These are phyloP conservation scores for Neurospora tetraspora DNA, from an alignment of 495 filamentous ascomycete genomes.

Conservation along the genomic window DNA sequence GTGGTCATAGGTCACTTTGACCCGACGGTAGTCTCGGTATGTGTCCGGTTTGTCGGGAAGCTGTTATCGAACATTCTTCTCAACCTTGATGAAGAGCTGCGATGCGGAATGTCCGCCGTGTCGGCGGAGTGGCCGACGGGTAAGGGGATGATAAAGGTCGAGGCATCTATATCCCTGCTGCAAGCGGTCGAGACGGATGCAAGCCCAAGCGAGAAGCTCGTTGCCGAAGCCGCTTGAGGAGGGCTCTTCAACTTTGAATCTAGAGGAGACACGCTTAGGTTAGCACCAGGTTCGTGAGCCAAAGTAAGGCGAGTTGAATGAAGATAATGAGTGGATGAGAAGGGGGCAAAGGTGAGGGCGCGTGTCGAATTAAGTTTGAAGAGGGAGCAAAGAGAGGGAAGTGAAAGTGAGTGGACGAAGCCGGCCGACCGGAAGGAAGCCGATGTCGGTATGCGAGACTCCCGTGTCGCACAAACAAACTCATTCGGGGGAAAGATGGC, in stretches of 20 bases:
- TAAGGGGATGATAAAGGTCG: constrained; percentile 49
- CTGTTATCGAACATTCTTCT: constrained; percentile 23
- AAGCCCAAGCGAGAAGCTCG: constrained; percentile 70
- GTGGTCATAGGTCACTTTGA: neutral
- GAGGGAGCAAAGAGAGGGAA: neutral
- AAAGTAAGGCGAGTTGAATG: neutral
- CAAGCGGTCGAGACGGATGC: constrained; percentile 76
- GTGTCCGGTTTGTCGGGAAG: neutral
- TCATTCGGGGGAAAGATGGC: neutral
- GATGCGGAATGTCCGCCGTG: constrained; percentile 51
- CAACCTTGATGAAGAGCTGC: constrained; percentile 57
- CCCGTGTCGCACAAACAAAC: neutral
- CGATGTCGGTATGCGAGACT: neutral
- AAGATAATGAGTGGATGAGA: neutral
- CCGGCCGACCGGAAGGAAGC: neutral
- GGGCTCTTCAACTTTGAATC: constrained; percentile 80
- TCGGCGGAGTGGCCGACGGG: constrained; percentile 6
- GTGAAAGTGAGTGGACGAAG: neutral
- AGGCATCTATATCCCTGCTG: constrained; percentile 68
- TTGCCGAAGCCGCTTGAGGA: constrained; percentile 37
- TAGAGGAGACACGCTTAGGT: constrained; percentile 9
- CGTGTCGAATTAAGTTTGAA: neutral
- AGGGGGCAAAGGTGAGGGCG: neutral
- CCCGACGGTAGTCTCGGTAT: neutral
- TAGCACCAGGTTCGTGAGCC: constrained; percentile 3